Evolutionary conservation across 1,284 basidiomycete genomes (phyloP), one percentile per base, ranked within the genome.

Genomic region (Lignosus rhinocerotis): DNA sequence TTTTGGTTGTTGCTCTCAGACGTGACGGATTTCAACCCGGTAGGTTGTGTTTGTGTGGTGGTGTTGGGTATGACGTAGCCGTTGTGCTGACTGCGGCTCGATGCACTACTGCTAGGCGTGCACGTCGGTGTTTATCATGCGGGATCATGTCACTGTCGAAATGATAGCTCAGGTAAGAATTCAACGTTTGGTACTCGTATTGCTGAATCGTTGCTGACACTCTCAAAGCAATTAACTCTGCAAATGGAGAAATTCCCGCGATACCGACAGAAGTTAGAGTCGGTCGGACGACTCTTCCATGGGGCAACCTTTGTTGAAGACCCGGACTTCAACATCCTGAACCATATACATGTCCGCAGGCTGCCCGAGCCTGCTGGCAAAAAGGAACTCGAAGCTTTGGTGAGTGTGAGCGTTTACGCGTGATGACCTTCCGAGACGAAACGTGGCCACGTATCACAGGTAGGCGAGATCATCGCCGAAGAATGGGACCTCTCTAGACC

Each of bases 1-100:
- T 56, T 72, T 59, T 72, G 69, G 69, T 58, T 72, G 30, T 59
- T 70, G 38, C 53, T 72, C 39, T 56, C 58, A 3, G 69, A 69
- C 34, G 59, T 62, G 6, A 64, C 69, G 1, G 69, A 71, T 53
- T 72, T 72, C 56, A 72, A 72, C 50, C 70, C 71, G 1, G 71
- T 72, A 43, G 17, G 42, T 46, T 16, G 34, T 17, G 21, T 21
- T 10, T 36, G 17, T 16, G 11, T 51, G 38, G 30, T 19, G 25
- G 21, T 25, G 50, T 42, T 14, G 36, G 19, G 31, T 9, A 41
- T 21, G 39, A 38, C 25, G 38, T 41, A 39, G 34, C 1, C 4
- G 32, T 31, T 34, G 25, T 38, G 31, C 46, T 48, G 31, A 48
- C 46, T 16, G 4, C 10, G 10, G 6, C 17, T 12, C 38, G 19